Evolutionary conservation across 805 yeast species (phyloP).

Genomic region (Wickerhamiella kurtzmanii): DNA sequence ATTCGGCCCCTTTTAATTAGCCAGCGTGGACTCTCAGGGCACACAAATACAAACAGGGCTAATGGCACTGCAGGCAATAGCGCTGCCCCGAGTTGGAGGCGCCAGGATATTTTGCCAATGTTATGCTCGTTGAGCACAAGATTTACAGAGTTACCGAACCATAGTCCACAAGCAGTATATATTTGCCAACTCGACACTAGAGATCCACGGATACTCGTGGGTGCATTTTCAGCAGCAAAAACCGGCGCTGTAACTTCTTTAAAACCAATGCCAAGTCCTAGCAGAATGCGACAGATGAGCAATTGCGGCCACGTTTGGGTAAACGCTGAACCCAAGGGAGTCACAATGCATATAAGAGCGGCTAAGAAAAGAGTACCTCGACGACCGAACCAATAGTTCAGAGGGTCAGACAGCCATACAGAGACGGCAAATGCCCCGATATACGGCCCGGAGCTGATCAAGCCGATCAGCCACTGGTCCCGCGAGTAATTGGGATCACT

Average conservation of each 20-base stretch:
- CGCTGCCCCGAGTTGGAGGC: constrained; percentile 54
- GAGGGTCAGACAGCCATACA: constrained; percentile 35
- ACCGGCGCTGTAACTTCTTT: constrained; percentile 59
- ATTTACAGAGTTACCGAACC: constrained; percentile 48
- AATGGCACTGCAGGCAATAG: constrained; percentile 39
- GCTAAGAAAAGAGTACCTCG: constrained; percentile 28
- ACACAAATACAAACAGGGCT: constrained; percentile 41
- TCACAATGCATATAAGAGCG: constrained; percentile 43
- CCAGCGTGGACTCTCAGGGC: constrained; percentile 63
- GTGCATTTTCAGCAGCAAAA: constrained; percentile 47
- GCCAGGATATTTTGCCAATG: constrained; percentile 39
- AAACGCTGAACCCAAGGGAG: constrained; percentile 47
- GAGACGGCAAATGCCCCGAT: constrained; percentile 34
- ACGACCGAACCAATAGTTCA: constrained; percentile 42
- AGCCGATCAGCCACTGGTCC: constrained; percentile 35
- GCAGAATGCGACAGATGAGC: constrained; percentile 41
- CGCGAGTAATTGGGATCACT: constrained; percentile 15
- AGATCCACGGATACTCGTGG: constrained; percentile 48
- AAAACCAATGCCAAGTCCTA: constrained; percentile 54
- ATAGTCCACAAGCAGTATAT: constrained; percentile 61
- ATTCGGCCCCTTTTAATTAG: constrained; percentile 40
- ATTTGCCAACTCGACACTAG: constrained; percentile 61
- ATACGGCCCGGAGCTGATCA: constrained; percentile 52
- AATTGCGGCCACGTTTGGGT: constrained; percentile 48
- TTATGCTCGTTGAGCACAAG: constrained; percentile 38